Evolutionary conservation across 352 stramenopile genomes (phyloP).

Genomic region (Globisporangium nodosum): DNA sequence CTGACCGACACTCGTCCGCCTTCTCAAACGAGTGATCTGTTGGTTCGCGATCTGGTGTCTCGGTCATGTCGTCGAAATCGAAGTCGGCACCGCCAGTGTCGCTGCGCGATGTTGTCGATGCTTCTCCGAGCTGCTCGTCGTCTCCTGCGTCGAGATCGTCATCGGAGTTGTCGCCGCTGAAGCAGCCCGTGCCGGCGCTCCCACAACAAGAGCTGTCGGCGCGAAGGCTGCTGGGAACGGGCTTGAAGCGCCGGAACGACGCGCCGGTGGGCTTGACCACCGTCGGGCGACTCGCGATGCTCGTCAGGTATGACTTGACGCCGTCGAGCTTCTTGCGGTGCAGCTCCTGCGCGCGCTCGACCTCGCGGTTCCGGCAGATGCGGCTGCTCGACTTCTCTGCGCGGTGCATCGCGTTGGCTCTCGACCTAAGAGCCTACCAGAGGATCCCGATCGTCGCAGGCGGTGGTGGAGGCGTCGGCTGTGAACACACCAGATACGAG

Average conservation of each 20-base stretch:
- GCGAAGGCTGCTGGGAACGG: neutral
- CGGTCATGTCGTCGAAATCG: neutral
- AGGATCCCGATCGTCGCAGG: too few relatives aligned
- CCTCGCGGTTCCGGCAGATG: conserved; percentile 60
- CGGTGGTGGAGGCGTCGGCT: too few relatives aligned
- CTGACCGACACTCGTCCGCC: conserved; percentile 42
- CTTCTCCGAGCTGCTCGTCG: neutral
- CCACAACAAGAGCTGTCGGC: neutral
- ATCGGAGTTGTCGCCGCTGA: neutral
- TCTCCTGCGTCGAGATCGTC: neutral
- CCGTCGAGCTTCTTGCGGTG: conserved; percentile 68
- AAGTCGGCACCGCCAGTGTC: neutral
- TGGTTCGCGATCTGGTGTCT: neutral
- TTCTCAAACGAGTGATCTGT: conserved; percentile 23
- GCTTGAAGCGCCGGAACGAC: conserved; percentile 9
- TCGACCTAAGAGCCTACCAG: neutral
- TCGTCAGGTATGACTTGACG: conserved; percentile 54
- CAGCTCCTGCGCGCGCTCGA: conserved; percentile 63
- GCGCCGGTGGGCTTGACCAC: neutral
- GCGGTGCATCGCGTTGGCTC: conserved; percentile 39
- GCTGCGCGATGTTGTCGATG: neutral
- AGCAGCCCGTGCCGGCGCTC: neutral
- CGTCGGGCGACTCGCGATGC: conserved; percentile 14
- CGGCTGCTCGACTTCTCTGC: conserved; percentile 76
- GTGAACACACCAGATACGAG: neutral